These are phyloP conservation scores for Stephania yunnanensis DNA, from an alignment of 164 flowering plant genomes.

Conservation along the genomic window DNA sequence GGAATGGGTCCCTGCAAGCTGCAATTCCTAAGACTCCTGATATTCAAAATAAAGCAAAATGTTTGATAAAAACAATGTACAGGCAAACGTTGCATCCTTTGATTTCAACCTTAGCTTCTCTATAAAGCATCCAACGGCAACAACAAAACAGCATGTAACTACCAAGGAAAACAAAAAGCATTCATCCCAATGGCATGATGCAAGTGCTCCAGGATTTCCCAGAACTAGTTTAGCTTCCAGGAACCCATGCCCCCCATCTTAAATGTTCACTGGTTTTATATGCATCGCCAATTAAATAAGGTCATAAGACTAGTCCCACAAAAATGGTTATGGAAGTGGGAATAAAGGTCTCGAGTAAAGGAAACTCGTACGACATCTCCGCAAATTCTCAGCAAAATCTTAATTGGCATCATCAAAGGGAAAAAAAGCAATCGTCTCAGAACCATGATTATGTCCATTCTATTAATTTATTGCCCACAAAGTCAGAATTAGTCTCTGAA, in stretches of 20 bases:
- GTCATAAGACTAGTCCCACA: not conserved
- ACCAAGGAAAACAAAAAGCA: too few relatives aligned
- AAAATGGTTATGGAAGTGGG: not conserved
- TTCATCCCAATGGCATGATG: too few relatives aligned
- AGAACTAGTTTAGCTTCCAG: not conserved
- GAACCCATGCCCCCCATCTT: too few relatives aligned
- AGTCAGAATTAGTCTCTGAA: not conserved
- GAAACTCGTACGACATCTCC: not conserved
- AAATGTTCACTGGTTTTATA: not conserved
- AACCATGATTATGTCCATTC: not conserved
- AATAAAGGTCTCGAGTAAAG: not conserved
- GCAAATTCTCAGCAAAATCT: not conserved
- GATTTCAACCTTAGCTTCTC: too few relatives aligned
- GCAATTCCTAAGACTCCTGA: too few relatives aligned
- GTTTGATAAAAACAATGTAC: too few relatives aligned
- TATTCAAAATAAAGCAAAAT: slow-evolving; percentile 14
- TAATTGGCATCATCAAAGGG: not conserved
- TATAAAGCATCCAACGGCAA: too few relatives aligned
- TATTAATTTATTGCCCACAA: not conserved
- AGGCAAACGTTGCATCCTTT: too few relatives aligned
- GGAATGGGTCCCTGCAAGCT: too few relatives aligned
- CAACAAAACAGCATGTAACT: too few relatives aligned
- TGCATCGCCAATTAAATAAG: not conserved
- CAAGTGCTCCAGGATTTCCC: not conserved
- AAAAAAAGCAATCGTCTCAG: not conserved